Evolutionary conservation across 2,329 filamentous ascomycete species (phyloP), one percentile per base, ranked within the genome.

Genomic region (Sarocladiaceae sp.): DNA sequence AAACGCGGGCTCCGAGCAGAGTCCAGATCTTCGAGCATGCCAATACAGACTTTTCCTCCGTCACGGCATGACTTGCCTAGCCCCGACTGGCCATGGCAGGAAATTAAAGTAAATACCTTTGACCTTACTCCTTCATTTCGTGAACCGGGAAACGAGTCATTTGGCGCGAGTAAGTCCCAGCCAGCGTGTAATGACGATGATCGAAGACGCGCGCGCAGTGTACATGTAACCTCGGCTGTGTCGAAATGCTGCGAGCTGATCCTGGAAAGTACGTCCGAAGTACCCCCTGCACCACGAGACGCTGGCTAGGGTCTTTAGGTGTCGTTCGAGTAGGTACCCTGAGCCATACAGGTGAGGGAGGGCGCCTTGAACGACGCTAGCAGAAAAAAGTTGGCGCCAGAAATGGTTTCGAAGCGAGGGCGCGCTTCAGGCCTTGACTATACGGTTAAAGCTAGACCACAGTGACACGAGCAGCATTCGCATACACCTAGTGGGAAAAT

Each of bases 181-280:
- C 18, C 37, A 23, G 17, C 10, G 22, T 28, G 23, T 26, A 44
- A 26, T 44, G 15, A 25, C 17, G 40, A n/a, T 17, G 33, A 33
- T 48, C 44, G 22, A 33, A 48, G n/a, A n/a, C 7, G 23, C 40
- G 23, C 22, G 17, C 22, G n/a, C 7, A 48, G 22, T 22, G 26
- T 11, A 48, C 4, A 33, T 31, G 13, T 12, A 28, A 46, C 44
- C 44, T 48, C 44, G 44, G 44, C 44, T 48, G 44, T 28, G 25
- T 10, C 25, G 40, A 46, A 40, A 40, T 20, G 37, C 37, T 40
- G 37, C 17, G 8, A 37, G 35, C 35, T 37, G 35, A n/a, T 12
- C n/a, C 35, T 37, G 35, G 4, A n/a, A 44, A 48, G 44, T 48
- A 48, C 44, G 44, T 28, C 44, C 44, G 44, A 48, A 48, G 44